phyloP scores from a whole-genome alignment of 305 asterid genomes.

The Salvia sclarea region DNA sequence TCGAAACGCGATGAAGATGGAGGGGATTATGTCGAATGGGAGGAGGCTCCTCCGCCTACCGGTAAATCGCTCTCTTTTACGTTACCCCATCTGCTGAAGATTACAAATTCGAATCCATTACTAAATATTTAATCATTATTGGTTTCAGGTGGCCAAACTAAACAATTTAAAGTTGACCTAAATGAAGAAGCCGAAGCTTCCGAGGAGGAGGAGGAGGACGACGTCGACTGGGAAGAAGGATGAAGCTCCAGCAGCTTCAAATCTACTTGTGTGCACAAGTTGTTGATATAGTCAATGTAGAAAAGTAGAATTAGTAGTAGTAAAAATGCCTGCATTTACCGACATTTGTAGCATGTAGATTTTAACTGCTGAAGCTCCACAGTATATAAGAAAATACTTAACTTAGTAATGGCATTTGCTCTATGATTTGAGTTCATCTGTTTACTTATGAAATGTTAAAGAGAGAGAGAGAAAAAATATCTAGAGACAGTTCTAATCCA shows the following conservation, averaged over 20 bases:
- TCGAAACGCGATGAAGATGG: slow-evolving; percentile 66
- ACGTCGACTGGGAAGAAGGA: slow-evolving; percentile 85
- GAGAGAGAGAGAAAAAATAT: background rate
- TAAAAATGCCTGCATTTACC: background rate
- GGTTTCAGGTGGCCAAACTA: slow-evolving; percentile 50
- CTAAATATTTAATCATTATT: background rate
- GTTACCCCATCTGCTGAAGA: background rate
- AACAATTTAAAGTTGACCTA: slow-evolving; percentile 59
- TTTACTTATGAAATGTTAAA: too few relatives aligned
- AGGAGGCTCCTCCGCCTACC: slow-evolving; percentile 63
- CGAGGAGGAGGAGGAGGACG: slow-evolving; percentile 69
- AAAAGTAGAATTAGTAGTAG: slow-evolving; percentile 5
- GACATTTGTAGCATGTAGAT: slow-evolving; percentile 22
- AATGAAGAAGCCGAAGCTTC: slow-evolving; percentile 71
- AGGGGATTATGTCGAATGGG: slow-evolving; percentile 71
- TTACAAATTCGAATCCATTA: too few relatives aligned
- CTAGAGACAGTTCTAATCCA: background rate
- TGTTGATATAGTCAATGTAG: slow-evolving; percentile 27
- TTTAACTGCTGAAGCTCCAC: background rate
- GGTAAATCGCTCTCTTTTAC: slow-evolving; percentile 41
- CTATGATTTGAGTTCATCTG: background rate
- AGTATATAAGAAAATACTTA: background rate
- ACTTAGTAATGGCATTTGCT: background rate
- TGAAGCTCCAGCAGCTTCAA: slow-evolving; percentile 28
- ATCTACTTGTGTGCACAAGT: background rate